Base-by-base conservation (phyloP, 257 asterid species). In the Verbascum thapsus region DNA sequence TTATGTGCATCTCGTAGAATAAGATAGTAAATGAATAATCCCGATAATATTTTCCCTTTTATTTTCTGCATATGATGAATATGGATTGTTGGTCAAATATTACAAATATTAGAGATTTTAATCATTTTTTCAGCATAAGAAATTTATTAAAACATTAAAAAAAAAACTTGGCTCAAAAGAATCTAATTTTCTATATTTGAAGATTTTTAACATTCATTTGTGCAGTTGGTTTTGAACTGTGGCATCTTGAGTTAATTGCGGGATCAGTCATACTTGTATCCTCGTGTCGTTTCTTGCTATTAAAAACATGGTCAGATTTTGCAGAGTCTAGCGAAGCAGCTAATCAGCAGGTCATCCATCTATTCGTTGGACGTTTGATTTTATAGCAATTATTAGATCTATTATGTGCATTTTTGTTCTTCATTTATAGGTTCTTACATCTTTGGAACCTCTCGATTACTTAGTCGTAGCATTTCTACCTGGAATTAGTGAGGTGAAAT, bases 311-410 rank as follows among this genome's bases (percentile, higher is more conserved):
- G 96, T 87, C 88, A 10, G 96, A 88, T 77, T 92, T 92, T 69
- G 82, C 96, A 0, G 83, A 85, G 76, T 92, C 97, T 22, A 83
- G 96, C 61, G 84, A 85, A 75, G 88, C 88, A 43, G 97, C 97
- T 19, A 92, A 88, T 67, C 68, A 67, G 72, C 98, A 86, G 97
- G 98, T 83, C 26, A 37, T 19, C 50, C 64, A 13, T 53, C 49
- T 20, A 44, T 35, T 57, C 15, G 17, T 18, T 20, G 3, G 64
- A 58, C 23, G 51, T 6, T 26, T 47, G 7, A 23, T 23, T 30
- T 16, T 10, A 30, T 6, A 23, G n/a, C 56, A 32, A 18, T 40
- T 11, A 53, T 47, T 17, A 61, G 39, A 10, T n/a, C n/a, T n/a
- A n/a, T n/a, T 22, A 10, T 16, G 8, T 39, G 38, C 17, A 5